A percentile compares a stretch with the other conserved stretches of the same genome.
These are phyloP conservation scores for Exophiala calicioides DNA, from an alignment of 2,329 filamentous ascomycete species.

Conservation along the genomic window DNA sequence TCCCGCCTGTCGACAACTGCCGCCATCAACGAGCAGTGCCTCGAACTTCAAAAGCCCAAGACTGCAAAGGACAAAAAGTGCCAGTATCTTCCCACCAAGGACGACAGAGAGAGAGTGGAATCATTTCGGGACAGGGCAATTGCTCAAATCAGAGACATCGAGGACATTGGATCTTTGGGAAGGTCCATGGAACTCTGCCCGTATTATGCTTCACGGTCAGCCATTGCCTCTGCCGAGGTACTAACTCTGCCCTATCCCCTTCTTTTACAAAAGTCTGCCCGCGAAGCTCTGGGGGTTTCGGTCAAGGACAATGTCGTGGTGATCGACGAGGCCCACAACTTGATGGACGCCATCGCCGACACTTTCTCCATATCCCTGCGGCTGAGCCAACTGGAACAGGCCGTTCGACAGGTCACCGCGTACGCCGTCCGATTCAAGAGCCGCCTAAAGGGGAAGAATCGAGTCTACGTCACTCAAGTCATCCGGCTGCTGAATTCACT, in stretches of 20 bases:
- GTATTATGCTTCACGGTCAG: constrained; percentile 90
- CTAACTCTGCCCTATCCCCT: constrained; percentile 91
- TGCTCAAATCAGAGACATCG: constrained; percentile 86
- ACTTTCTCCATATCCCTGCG: constrained; percentile 80
- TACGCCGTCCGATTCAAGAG: constrained; percentile 90
- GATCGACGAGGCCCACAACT: constrained; percentile 95
- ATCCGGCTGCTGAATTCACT: constrained; percentile 81
- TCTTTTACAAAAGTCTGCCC: constrained; percentile 79
- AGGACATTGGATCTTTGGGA: constrained; percentile 79
- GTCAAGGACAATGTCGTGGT: constrained; percentile 89
- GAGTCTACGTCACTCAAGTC: constrained; percentile 86
- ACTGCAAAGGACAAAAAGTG: constrained; percentile 68
- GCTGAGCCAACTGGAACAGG: constrained; percentile 70
- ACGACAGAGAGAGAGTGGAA: constrained; percentile 69
- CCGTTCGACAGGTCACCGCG: constrained; percentile 71
- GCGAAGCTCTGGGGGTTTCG: constrained; percentile 83
- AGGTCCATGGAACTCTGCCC: constrained; percentile 81
- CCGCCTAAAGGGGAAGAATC: constrained; percentile 83
- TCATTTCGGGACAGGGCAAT: constrained; percentile 83
- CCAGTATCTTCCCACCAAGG: constrained; percentile 73
- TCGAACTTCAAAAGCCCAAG: constrained; percentile 79
- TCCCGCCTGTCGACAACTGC: constrained; percentile 66
- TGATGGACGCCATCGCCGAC: constrained; percentile 89
- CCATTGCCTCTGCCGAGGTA: constrained; percentile 79
- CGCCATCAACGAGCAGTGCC: constrained; percentile 89